Percentiles rank a stretch among this genome's conserved stretches.
Conservation (phyloP, 176 grass and related monocot genomes). For the Coix lacrymajobi region DNA sequence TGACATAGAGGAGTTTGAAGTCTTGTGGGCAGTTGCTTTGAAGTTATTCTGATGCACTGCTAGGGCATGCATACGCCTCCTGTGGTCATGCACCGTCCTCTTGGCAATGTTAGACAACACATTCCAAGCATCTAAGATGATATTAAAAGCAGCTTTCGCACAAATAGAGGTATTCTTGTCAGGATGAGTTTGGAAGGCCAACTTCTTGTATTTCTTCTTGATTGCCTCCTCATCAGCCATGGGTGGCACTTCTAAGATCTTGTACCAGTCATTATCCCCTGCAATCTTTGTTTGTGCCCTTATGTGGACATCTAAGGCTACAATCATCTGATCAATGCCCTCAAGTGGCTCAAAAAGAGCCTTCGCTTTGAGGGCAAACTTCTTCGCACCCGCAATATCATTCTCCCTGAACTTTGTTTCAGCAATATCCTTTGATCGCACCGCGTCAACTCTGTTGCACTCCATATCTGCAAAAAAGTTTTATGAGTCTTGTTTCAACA, state of each 20-base stretch:
- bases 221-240: constrained; percentile 45
- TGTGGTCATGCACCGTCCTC: constrained; percentile 46
- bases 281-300: constrained; percentile 37
- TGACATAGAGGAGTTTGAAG: neutral
- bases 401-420: constrained; percentile 57
- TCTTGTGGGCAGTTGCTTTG: neutral
- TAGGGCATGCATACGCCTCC: constrained; percentile 21
- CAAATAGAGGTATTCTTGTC: constrained; percentile 68
- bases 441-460: constrained; percentile 53
- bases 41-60: constrained; percentile 2
- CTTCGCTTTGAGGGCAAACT: constrained; percentile 61
- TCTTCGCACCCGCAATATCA: constrained; percentile 46
- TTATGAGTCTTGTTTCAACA: constrained; percentile 20
- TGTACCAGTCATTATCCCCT: constrained; percentile 62
- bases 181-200: constrained; percentile 66
- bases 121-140: constrained; percentile 66
- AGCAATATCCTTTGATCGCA: constrained; percentile 52
- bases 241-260: constrained; percentile 34
- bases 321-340: constrained; percentile 62
- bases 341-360: constrained; percentile 46
- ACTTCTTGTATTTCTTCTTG: constrained; percentile 68
- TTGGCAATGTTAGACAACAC: constrained; percentile 48
- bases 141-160: constrained; percentile 52
- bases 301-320: constrained; percentile 49
- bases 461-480: constrained; percentile 45